phyloP scores from a whole-genome alignment of 192 early-diverging fungal genomes.

The Allomyces macrogynus region DNA sequence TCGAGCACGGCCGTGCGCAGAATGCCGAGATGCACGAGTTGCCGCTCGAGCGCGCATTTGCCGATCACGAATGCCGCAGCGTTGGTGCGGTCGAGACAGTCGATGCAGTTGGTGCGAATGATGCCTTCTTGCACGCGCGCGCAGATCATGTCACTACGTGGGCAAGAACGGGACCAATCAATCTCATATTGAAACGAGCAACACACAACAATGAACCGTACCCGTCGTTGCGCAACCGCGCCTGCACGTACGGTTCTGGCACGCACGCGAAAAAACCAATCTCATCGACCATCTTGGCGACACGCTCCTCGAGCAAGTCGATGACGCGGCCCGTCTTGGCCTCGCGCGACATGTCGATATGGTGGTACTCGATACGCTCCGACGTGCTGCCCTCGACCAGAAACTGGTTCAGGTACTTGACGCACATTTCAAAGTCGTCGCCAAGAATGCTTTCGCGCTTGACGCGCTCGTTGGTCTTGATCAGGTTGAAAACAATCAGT shows the following conservation, averaged over 20 bases:
- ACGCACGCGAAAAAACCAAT: neutral
- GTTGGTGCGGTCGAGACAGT: slow-evolving; percentile 95
- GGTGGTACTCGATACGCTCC: slow-evolving; percentile 66
- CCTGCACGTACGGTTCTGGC: neutral
- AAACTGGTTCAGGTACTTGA: slow-evolving; percentile 79
- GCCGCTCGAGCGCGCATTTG: slow-evolving; percentile 80
- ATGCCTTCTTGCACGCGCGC: slow-evolving; percentile 56
- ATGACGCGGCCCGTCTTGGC: slow-evolving; percentile 69
- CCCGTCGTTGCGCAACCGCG: neutral
- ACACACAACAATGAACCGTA: neutral
- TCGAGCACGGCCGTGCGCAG: slow-evolving; percentile 53
- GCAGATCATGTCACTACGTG: slow-evolving; percentile 4
- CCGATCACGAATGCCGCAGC: slow-evolving; percentile 91
- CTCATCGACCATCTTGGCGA: slow-evolving; percentile 41
- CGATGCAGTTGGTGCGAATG: slow-evolving; percentile 90
- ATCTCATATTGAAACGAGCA: neutral
- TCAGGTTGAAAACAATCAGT: slow-evolving; percentile 78
- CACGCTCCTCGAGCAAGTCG: slow-evolving; percentile 66
- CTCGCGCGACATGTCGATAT: slow-evolving; percentile 96
- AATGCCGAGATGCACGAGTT: slow-evolving; percentile 63
- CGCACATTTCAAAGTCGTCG: slow-evolving; percentile 60
- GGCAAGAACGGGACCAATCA: too few relatives aligned
- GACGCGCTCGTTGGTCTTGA: slow-evolving; percentile 85
- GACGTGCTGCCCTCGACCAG: slow-evolving; percentile 33
- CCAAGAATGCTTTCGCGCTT: slow-evolving; percentile 67